These are phyloP conservation scores for Aspergillus ellipticus DNA, from an alignment of 495 filamentous ascomycete species.

Conservation along the genomic window DNA sequence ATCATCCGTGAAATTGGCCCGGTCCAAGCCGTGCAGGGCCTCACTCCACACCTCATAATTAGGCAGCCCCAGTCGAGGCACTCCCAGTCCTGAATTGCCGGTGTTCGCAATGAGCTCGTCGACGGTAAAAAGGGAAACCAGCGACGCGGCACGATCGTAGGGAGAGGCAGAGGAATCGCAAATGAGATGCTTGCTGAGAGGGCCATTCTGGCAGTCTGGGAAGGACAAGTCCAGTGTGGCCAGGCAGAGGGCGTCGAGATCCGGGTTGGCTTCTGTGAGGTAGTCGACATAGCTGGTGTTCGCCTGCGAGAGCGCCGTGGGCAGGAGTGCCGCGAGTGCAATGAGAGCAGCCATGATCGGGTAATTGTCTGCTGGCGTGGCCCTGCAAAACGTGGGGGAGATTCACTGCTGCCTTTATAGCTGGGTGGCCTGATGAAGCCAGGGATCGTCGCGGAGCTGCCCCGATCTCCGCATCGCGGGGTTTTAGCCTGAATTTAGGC, in stretches of 20 bases:
- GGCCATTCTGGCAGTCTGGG: conserved; percentile 32
- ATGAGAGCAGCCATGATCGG: background rate
- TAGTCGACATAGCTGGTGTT: conserved; percentile 33
- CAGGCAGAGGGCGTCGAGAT: conserved; percentile 24
- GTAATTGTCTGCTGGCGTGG: background rate
- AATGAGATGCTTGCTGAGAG: conserved; percentile 33
- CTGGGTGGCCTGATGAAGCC: no score
- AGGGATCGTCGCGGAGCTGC: background rate
- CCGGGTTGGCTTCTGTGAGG: conserved; percentile 26
- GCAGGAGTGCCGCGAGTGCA: conserved; percentile 27
- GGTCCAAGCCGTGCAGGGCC: conserved; percentile 57
- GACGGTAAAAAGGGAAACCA: conserved; percentile 43
- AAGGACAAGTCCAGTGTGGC: conserved; percentile 24
- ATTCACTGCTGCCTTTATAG: background rate
- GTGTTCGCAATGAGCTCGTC: conserved; percentile 58
- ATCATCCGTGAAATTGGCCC: conserved; percentile 47
- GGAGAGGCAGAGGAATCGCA: conserved; percentile 46
- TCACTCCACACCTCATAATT: conserved; percentile 46
- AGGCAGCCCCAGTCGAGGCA: conserved; percentile 55
- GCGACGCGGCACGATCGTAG: conserved; percentile 43
- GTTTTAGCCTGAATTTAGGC: background rate
- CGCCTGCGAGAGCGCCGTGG: conserved; percentile 24
- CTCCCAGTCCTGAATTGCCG: conserved; percentile 50
- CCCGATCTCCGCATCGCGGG: background rate
- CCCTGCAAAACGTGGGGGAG: no score